Conservation (phyloP, 208 protist species). For the Histomonas meleagridis region DNA sequence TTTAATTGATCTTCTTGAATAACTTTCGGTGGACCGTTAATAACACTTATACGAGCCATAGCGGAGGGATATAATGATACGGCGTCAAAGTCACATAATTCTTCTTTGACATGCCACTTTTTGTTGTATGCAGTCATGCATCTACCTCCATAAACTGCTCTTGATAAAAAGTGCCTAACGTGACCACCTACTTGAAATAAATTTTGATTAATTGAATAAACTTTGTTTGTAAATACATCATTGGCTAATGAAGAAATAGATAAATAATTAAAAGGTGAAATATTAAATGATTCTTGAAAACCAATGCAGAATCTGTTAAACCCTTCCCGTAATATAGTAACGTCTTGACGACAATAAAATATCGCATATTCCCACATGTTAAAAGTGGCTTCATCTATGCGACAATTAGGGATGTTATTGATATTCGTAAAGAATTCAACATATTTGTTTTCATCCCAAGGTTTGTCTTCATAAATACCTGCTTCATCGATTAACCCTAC, state of each 20-base stretch:
- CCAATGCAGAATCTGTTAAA: background rate
- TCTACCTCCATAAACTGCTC: conserved; percentile 3
- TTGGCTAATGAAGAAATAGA: background rate
- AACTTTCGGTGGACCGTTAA: background rate
- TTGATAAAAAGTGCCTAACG: background rate
- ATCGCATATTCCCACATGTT: background rate
- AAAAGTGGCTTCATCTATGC: background rate
- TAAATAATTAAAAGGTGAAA: background rate
- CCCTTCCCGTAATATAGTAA: background rate
- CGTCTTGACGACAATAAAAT: conserved; percentile 6
- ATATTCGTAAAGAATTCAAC: background rate
- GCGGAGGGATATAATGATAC: background rate
- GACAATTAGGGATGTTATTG: background rate
- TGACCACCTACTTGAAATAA: background rate
- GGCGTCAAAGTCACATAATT: background rate
- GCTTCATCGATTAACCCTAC: background rate
- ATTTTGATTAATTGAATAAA: background rate
- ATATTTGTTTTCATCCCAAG: background rate
- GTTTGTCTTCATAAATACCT: background rate
- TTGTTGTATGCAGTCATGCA: background rate
- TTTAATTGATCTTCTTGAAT: background rate
- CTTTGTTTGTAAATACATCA: background rate
- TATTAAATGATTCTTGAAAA: background rate
- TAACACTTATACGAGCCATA: background rate
- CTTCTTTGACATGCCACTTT: background rate